Conservation (phyloP, 805 yeast genomes). For the Hanseniaspora meyeri region DNA sequence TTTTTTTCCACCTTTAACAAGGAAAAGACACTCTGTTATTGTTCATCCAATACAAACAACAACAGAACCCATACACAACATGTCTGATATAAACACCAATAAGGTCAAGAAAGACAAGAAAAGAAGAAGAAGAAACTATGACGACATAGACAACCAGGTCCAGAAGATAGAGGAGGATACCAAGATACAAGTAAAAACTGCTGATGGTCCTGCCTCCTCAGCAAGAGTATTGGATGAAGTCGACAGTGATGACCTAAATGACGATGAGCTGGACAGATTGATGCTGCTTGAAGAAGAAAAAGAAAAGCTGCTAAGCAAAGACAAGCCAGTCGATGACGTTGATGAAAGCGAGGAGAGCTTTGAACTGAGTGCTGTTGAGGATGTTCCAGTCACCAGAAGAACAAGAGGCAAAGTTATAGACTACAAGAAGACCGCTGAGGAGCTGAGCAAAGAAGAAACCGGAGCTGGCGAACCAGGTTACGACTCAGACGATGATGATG, state of each 20-base stretch:
- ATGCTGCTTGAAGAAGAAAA: slow-evolving; percentile 12
- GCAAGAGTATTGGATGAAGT: neutral
- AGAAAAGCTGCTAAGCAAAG: neutral
- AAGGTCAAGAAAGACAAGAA: slow-evolving; percentile 10
- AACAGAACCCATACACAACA: neutral
- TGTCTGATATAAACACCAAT: neutral
- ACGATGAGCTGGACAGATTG: slow-evolving; percentile 10
- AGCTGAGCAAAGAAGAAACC: neutral
- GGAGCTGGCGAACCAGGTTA: neutral
- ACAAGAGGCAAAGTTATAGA: slow-evolving; percentile 14
- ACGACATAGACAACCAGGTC: slow-evolving; percentile 12
- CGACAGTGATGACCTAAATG: slow-evolving; percentile 9
- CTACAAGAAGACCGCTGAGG: slow-evolving; percentile 10
- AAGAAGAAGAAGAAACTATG: slow-evolving; percentile 15
- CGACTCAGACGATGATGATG: slow-evolving; percentile 7
- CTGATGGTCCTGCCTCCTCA: neutral
- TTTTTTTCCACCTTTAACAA: neutral
- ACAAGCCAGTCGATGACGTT: neutral
- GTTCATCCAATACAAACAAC: neutral
- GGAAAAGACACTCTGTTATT: no score
- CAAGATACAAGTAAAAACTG: neutral
- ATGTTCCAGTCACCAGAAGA: slow-evolving; percentile 7
- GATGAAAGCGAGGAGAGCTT: slow-evolving; percentile 9
- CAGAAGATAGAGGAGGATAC: slow-evolving; percentile 1
- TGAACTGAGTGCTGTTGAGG: slow-evolving; percentile 5